Base-by-base conservation (phyloP, 495 filamentous ascomycete species). In the Penicillium argentinense region DNA sequence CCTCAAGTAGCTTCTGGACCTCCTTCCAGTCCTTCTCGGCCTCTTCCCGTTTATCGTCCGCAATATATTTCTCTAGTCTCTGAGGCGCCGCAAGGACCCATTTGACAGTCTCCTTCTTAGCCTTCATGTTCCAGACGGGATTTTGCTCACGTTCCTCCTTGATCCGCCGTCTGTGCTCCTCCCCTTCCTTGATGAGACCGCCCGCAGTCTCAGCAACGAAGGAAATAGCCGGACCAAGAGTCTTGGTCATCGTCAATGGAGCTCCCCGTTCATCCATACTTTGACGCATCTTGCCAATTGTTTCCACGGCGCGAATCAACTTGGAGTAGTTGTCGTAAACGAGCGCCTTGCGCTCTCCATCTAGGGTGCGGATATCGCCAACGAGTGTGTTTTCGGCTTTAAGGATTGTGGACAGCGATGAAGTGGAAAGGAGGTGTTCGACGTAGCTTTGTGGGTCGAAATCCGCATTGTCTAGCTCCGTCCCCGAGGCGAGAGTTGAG, bases 321-420 rank as follows among this genome's bases (percentile, higher is more conserved):
- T 97, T 97, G 51, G 83, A 88, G 66, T 97, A 98, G 64, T 98
- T 98, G 65, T 98, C 93, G 64, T 98, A 98, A 4, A 98, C 93
- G 29, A 98, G 73, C 17, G 93, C 91, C 67, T 98, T 98, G 58
- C 89, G 83, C 73, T 98, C 93, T 16, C 92, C 91, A 59, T 97
- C 93, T 13, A 97, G 76, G 2, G 87, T 88, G 17, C 90, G 76
- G 26, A 96, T 93, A 63, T 97, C 93, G 54, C 73, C 67, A 8
- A 76, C 69, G 9, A 76, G 57, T 13, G 71, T 74, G 12, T 81
- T 80, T 51, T 82, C 78, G 11, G 74, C 78, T 25, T 78, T 79
- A 1, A 95, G 68, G 1, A 91, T 73, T 13, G 77, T 73, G 32
- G 80, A 68, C 0, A 92, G 73, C 45, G 87, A 92, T 0, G 75